Conservation (phyloP, 2,329 filamentous ascomycete genomes). For the Calonectria pauciramosa region DNA sequence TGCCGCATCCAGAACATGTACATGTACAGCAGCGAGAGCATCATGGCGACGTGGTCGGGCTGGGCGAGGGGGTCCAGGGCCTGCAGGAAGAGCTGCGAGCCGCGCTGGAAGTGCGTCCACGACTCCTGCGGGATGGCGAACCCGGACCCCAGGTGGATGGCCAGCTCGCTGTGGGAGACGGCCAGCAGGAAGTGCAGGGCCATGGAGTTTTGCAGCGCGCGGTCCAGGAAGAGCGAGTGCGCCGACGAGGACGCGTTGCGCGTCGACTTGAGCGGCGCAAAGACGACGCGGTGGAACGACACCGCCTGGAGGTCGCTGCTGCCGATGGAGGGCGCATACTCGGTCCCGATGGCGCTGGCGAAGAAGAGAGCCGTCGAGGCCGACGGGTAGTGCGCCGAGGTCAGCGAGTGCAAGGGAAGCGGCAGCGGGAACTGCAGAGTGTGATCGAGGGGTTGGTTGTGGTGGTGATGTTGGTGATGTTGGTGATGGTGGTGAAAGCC, state of each 20-base stretch:
- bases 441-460: background rate
- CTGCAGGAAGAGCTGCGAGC: conserved; percentile 22
- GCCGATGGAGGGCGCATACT: conserved; percentile 25
- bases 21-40: conserved; percentile 29
- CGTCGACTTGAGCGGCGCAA: conserved; percentile 28
- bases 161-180: conserved; percentile 30
- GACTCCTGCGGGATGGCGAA: conserved; percentile 20
- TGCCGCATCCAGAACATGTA: conserved; percentile 35
- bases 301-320: conserved; percentile 24
- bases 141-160: conserved; percentile 26
- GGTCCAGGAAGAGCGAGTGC: conserved; percentile 22
- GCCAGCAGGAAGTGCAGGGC: conserved; percentile 29
- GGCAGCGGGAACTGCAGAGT: conserved; percentile 6
- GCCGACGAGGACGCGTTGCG: conserved; percentile 11
- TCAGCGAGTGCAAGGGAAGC: background rate
- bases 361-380: conserved; percentile 12
- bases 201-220: conserved; percentile 19
- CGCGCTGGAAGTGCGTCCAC: conserved; percentile 26
- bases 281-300: conserved; percentile 23
- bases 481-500: background rate
- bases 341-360: background rate
- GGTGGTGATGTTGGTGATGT: no score
- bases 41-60: conserved; percentile 26
- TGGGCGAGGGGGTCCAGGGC: conserved; percentile 2
- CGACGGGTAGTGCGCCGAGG: conserved; percentile 2